Evolutionary conservation across 495 filamentous ascomycete genomes (phyloP), one percentile per base, ranked within the genome.

Genomic region (Podospora pseudoanserina): DNA sequence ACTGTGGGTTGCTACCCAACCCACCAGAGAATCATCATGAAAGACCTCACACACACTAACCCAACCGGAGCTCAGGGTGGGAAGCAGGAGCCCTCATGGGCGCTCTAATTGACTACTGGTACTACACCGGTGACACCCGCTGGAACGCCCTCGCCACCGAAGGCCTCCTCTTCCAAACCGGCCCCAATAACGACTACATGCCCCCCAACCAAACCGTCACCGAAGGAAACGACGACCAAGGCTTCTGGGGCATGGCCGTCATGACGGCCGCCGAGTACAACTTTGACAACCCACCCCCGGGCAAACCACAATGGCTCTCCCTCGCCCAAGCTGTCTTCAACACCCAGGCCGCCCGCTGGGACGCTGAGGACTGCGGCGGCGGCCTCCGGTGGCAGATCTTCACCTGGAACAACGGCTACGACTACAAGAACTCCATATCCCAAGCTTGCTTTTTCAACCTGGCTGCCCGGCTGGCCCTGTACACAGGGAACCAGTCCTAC

Each of bases 371-470:
- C 19, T 96, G 92, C 76, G 83, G 84, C 34, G 92, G 92, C 57
- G 92, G 93, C 1, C 79, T 96, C 61, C 83, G 89, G 39, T 96
- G 92, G 92, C 92, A 96, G 80, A 91, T 95, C 56, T 92, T 86
- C 76, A 83, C 86, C 3, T 93, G 89, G 78, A 91, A 93, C 79
- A 87, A 83, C 11, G 93, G 92, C 1, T 95, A 90, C 76, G 84
- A 87, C 66, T 92, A 88, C 77, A 92, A 92, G 75, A 93, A 93
- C 74, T 84, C 87, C 49, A 84, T 91, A 20, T 86, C 87, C 1
- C 91, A 91, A 67, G 90, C 86, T 0, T 86, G 86, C 58, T 87
- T 92, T 73, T 92, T 92, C 79, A 88, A 90, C 70, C 80, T 94
- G 2, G 87, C 86, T 2, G 85, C 91, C 11, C 86, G 91, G 27